A percentile compares a stretch with the other conserved stretches of the same genome.
phyloP scores from a whole-genome alignment of 164 flowering plant genomes.

The Sextonia rubra region DNA sequence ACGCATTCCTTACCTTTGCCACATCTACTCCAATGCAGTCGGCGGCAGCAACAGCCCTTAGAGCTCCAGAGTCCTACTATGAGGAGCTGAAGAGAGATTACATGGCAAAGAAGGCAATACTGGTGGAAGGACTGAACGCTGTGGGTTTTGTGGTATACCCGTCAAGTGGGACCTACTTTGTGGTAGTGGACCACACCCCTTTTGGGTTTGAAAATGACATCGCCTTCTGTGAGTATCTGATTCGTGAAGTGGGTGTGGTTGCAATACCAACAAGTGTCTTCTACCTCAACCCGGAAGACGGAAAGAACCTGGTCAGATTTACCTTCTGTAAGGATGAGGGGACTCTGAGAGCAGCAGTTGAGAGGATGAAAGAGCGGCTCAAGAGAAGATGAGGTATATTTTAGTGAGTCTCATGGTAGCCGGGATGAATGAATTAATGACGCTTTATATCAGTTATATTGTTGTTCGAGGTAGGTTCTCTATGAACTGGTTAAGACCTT shows the following conservation, averaged over 20 bases:
- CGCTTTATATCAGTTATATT: neutral
- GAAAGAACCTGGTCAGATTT: conserved; percentile 90
- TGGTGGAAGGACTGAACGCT: conserved; percentile 76
- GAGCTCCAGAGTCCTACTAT: conserved; percentile 74
- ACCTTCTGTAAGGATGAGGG: conserved; percentile 97
- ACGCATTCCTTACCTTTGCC: conserved; percentile 84
- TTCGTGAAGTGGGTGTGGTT: conserved; percentile 89
- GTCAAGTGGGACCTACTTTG: conserved; percentile 94
- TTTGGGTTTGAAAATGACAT: conserved; percentile 77
- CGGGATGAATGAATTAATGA: neutral
- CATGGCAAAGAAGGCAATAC: conserved; percentile 63
- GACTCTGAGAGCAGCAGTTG: conserved; percentile 75
- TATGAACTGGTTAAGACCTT: neutral
- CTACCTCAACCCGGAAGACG: conserved; percentile 88
- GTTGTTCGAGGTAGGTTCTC: neutral
- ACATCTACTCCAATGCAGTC: conserved; percentile 90
- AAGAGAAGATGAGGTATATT: conserved; percentile 17
- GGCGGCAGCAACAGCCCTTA: conserved; percentile 75
- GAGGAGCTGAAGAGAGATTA: conserved; percentile 80
- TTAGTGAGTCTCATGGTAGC: neutral
- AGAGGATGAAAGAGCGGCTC: conserved; percentile 84
- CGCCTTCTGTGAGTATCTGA: conserved; percentile 89
- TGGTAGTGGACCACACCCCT: conserved; percentile 90
- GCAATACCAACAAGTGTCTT: conserved; percentile 97
- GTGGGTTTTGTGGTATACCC: conserved; percentile 83